phyloP scores from a whole-genome alignment of 2,329 filamentous ascomycete genomes.

The Alternaria sp. region DNA sequence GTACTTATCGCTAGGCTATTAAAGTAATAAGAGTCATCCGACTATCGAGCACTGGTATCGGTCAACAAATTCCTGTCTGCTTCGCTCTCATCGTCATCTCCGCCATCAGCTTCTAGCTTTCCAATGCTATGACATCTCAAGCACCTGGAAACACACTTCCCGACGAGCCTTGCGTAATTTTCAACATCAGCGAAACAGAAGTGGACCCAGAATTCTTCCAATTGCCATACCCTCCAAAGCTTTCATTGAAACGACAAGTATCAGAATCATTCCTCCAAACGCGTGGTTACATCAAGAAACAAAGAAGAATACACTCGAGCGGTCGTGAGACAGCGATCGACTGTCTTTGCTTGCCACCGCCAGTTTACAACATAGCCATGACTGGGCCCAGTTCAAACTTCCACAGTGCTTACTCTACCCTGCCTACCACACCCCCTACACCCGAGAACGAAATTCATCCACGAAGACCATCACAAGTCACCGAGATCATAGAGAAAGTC shows the following conservation, averaged over 20 bases:
- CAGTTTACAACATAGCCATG: neutral
- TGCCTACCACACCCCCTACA: conserved; percentile 2
- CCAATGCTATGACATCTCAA: neutral
- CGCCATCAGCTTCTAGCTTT: neutral
- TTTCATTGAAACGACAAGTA: conserved; percentile 1
- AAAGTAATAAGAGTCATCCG: neutral
- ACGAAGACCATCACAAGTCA: conserved; percentile 6
- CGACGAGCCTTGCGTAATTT: neutral
- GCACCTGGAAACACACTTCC: neutral
- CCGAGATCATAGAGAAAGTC: conserved; percentile 5
- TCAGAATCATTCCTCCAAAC: conserved; percentile 4
- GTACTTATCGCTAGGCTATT: neutral
- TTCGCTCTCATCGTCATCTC: neutral
- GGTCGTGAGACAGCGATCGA: neutral
- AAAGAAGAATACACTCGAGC: neutral
- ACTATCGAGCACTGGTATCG: neutral
- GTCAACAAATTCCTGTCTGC: neutral
- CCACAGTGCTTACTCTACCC: neutral
- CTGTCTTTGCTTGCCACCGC: neutral
- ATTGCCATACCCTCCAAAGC: neutral
- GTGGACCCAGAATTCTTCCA: neutral
- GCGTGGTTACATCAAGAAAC: conserved; percentile 1
- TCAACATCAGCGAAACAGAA: conserved; percentile 1
- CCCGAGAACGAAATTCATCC: neutral
- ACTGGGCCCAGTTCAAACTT: neutral